Evolutionary conservation across 306 rosid genomes (phyloP).

Genomic region (Trifolium subterraneum): DNA sequence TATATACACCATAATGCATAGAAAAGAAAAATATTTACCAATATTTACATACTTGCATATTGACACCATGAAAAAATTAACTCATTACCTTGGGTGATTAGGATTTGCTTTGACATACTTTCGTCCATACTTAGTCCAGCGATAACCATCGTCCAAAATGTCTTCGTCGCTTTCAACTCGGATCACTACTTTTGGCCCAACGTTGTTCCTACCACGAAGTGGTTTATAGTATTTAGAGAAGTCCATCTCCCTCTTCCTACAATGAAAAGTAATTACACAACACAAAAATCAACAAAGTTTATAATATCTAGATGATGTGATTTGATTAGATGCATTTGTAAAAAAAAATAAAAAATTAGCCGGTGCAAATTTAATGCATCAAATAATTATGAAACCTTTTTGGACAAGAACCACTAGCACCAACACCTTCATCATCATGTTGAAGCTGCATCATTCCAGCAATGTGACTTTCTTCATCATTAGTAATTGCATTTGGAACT

Average conservation of each 20-base stretch:
- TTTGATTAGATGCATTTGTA: too few species aligned
- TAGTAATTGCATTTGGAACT: not conserved
- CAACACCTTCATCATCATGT: not conserved
- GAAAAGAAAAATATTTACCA: not conserved
- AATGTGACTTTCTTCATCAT: not conserved
- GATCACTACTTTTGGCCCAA: constrained; percentile 47
- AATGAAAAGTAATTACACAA: not conserved
- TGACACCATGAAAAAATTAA: not conserved
- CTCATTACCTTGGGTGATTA: not conserved
- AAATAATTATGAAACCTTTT: not conserved
- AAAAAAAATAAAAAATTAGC: too few species aligned
- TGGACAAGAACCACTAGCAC: not conserved
- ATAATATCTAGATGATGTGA: too few species aligned
- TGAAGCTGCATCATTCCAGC: not conserved
- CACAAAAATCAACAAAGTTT: too few species aligned
- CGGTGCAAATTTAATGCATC: too few species aligned
- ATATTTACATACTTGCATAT: not conserved
- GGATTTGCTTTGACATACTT: constrained; percentile 62
- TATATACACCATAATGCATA: not conserved
- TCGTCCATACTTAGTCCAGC: constrained; percentile 83
- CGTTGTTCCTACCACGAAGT: not conserved
- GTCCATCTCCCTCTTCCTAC: constrained; percentile 57
- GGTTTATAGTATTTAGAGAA: not conserved
- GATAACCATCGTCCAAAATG: constrained; percentile 72
- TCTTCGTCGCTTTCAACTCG: constrained; percentile 56